A percentile compares a stretch with the other conserved stretches of the same genome.
Conservation (phyloP, 2,329 filamentous ascomycete species). For the Fusarium algeriense region DNA sequence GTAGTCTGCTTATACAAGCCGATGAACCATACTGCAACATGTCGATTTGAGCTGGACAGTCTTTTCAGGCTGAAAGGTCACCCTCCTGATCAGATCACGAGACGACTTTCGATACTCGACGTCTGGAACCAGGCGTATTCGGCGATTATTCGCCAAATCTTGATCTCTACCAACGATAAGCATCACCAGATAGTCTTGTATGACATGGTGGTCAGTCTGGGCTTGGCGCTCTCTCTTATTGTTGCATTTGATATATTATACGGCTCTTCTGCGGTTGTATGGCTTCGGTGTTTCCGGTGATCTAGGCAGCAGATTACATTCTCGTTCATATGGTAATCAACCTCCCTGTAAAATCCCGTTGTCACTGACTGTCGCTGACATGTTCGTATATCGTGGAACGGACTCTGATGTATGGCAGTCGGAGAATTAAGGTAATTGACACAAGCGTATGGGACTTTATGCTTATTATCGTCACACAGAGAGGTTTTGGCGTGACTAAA, state of each 20-base stretch:
- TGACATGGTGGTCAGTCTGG: slow-evolving; percentile 16
- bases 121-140: background rate
- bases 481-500: background rate
- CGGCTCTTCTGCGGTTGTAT: background rate
- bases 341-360: background rate
- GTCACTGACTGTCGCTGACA: slow-evolving; percentile 4
- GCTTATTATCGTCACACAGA: background rate
- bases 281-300: slow-evolving; percentile 4
- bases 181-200: slow-evolving; percentile 6
- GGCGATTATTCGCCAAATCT: background rate
- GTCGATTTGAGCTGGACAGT: background rate
- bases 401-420: background rate
- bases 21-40: background rate
- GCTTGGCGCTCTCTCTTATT: slow-evolving; percentile 13
- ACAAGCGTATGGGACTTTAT: background rate
- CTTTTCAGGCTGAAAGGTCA: slow-evolving; percentile 5
- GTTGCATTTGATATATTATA: background rate
- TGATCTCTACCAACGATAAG: slow-evolving; percentile 2
- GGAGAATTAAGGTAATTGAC: background rate
- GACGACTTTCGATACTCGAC: background rate
- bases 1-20: background rate
- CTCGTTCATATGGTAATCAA: background rate
- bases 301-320: slow-evolving; percentile 11
- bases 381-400: background rate
- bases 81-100: background rate